phyloP scores from a whole-genome alignment of 2,329 filamentous ascomycete genomes.

The Ascochyta lentis region DNA sequence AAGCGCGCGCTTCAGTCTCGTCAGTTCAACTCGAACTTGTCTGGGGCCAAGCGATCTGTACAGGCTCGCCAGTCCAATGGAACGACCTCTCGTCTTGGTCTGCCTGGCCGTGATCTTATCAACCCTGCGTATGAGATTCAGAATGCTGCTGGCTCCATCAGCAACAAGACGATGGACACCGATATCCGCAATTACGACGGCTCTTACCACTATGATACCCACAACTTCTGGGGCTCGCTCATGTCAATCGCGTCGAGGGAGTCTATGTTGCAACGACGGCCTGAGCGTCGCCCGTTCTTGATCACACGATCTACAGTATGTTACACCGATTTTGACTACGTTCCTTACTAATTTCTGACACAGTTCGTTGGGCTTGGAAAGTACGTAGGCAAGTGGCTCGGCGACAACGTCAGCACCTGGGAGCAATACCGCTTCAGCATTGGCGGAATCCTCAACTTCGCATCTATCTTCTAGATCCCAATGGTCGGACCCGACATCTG shows the following conservation, averaged over 20 bases:
- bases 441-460: slow-evolving; percentile 52
- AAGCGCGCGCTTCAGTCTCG: slow-evolving; percentile 19
- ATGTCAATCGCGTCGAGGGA: slow-evolving; percentile 71
- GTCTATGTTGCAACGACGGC: slow-evolving; percentile 72
- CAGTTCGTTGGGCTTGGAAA: slow-evolving; percentile 72
- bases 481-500: slow-evolving; percentile 70
- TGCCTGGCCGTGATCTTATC: slow-evolving; percentile 69
- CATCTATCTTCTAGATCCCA: slow-evolving; percentile 54
- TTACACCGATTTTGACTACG: neutral
- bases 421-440: slow-evolving; percentile 52
- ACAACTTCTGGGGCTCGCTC: slow-evolving; percentile 78
- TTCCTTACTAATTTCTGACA: slow-evolving; percentile 2
- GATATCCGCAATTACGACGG: slow-evolving; percentile 72
- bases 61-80: slow-evolving; percentile 34
- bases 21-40: slow-evolving; percentile 3
- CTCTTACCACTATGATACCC: slow-evolving; percentile 73
- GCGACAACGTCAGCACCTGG: slow-evolving; percentile 59
- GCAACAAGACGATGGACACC: slow-evolving; percentile 64
- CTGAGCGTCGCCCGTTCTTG: slow-evolving; percentile 68
- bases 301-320: slow-evolving; percentile 72
- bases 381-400: slow-evolving; percentile 65
- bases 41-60: slow-evolving; percentile 20
- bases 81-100: slow-evolving; percentile 56
- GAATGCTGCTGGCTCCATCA: slow-evolving; percentile 56
- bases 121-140: slow-evolving; percentile 70